A percentile compares a stretch with the other conserved stretches of the same genome.
phyloP scores from a whole-genome alignment of 2,329 filamentous ascomycete genomes.

The Trichoderma sp. region DNA sequence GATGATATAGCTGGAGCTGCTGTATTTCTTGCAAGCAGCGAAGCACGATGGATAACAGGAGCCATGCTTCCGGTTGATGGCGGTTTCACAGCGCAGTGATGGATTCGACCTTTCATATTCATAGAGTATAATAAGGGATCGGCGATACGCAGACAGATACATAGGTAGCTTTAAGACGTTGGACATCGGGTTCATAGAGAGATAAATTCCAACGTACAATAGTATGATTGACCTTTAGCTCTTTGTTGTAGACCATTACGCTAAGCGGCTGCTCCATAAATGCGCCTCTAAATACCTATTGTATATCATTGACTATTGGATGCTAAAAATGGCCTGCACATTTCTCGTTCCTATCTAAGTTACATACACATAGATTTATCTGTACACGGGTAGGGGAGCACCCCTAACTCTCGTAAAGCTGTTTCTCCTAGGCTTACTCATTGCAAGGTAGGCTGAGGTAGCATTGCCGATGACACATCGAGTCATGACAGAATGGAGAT shows the following conservation, averaged over 20 bases:
- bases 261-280: no score
- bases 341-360: not conserved
- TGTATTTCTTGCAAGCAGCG: slow-evolving; percentile 42
- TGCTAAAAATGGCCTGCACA: not conserved
- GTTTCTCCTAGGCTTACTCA: not conserved
- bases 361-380: not conserved
- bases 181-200: not conserved
- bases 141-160: not conserved
- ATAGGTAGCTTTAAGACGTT: not conserved
- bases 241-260: no score
- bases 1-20: slow-evolving; percentile 39
- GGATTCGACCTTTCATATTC: not conserved
- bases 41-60: slow-evolving; percentile 47
- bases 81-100: slow-evolving; percentile 40
- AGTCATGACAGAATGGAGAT: not conserved
- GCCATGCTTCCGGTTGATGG: slow-evolving; percentile 44
- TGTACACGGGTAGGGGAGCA: no score
- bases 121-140: not conserved
- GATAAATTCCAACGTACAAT: not conserved
- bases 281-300: no score
- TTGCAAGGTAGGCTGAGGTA: not conserved
- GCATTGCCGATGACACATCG: not conserved
- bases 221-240: not conserved
- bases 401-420: not conserved
- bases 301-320: no score